Evolutionary conservation across 2,329 filamentous ascomycete species (phyloP).

Genomic region (Aspergillus nomiae): DNA sequence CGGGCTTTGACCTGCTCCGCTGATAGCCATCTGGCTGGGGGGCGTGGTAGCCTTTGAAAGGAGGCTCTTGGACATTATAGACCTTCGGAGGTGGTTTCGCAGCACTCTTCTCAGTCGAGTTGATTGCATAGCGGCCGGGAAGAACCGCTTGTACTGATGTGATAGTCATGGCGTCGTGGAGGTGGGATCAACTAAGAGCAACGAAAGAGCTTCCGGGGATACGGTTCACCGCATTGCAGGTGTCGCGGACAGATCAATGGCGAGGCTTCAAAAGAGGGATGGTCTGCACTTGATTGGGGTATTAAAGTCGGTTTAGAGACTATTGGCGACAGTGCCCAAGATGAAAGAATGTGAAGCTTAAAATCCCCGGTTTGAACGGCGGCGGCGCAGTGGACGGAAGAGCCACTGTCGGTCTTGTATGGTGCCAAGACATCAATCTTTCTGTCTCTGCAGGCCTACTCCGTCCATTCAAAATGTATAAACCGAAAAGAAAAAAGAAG

Average conservation of each 20-base stretch:
- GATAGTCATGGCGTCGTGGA: constrained; percentile 45
- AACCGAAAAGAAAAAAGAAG: background rate
- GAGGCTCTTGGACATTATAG: constrained; percentile 59
- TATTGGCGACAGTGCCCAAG: constrained; percentile 7
- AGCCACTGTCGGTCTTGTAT: constrained; percentile 19
- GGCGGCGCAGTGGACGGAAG: constrained; percentile 16
- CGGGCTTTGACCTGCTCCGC: constrained; percentile 62
- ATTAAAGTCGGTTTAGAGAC: background rate
- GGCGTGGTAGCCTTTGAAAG: constrained; percentile 61
- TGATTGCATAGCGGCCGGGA: constrained; percentile 41
- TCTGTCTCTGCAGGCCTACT: background rate
- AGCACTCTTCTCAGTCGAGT: constrained; percentile 49
- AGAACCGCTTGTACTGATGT: constrained; percentile 41
- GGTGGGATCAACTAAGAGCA: constrained; percentile 24
- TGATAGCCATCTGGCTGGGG: constrained; percentile 69
- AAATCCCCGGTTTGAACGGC: constrained; percentile 16
- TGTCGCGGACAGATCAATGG: constrained; percentile 6
- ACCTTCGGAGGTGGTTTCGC: constrained; percentile 58
- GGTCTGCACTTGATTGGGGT: background rate
- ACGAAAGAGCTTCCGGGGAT: constrained; percentile 20
- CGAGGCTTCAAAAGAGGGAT: background rate
- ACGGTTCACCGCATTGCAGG: constrained; percentile 25
- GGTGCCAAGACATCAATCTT: constrained; percentile 18
- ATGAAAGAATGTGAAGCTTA: constrained; percentile 10
- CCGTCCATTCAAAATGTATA: background rate